Base-by-base conservation (phyloP, 148 eudicot genomes). In the Silene conica region DNA sequence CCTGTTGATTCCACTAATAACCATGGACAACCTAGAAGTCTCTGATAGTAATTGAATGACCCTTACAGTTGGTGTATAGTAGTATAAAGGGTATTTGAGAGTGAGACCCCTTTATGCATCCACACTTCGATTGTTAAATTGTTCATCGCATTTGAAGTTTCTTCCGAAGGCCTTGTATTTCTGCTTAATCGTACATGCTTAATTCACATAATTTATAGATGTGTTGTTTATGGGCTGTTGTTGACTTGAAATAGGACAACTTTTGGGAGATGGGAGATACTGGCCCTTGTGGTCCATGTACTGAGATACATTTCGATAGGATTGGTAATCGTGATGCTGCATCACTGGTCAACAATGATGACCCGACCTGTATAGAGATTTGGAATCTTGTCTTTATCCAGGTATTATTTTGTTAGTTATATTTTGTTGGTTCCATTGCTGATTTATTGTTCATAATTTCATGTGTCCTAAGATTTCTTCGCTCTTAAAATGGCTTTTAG, bases 191-290 rank as follows among this genome's bases (percentile, higher is more conserved):
- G n/a, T 58, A 31, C 34, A 75, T 57, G n/a, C 15, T 34, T 34
- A 34, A 34, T 34, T 1, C 5, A 3, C 41, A 34, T 34, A 34
- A 5, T 34, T 34, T 34, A 3, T 34, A 34, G 6, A 3, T 5
- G 41, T 34, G 41, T 34, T 5, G 6, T 34, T 34, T 71, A 16
- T 58, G 56, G 20, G 43, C 20, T 26, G 4, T n/a, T 68, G 70
- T 66, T 70, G 26, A 60, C 73, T 63, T 63, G 65, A 69, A 70
- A 43, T 62, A 95, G 99, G 99, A 95, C 80, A 95, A 95, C 80
- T 95, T 95, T 66, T 95, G 99, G 99, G 99, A 95, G 86, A 95
- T 95, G 99, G 99, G 99, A 26, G 99, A 95, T 77, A 95, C 99
- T 74, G 99, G 99, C 62, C 99, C 99, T 58, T 95, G 99, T 83